Percentiles rank a stretch among this genome's conserved stretches.
These are phyloP conservation scores for Tolypocladium cylindrosporum DNA, from an alignment of 2,329 filamentous ascomycete genomes.

Conservation along the genomic window DNA sequence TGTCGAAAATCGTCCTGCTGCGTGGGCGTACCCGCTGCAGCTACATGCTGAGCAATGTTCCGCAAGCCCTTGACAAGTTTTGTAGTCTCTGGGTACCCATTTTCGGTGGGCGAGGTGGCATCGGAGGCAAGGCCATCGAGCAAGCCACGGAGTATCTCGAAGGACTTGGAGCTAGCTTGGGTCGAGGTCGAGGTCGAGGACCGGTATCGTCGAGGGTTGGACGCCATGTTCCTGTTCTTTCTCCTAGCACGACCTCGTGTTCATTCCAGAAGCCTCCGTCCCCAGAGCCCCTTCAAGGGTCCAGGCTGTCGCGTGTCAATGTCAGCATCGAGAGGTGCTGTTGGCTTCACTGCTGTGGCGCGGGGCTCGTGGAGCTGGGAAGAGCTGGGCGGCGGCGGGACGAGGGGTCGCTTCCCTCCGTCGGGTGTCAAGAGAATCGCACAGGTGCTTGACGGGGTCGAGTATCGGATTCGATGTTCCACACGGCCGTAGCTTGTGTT, in stretches of 20 bases:
- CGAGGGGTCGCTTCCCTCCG: neutral
- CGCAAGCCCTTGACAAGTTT: slow-evolving; percentile 47
- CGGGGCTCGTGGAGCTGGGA: slow-evolving; percentile 12
- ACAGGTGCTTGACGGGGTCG: neutral
- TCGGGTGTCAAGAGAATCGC: neutral
- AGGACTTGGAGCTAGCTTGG: slow-evolving; percentile 50
- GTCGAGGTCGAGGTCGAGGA: slow-evolving; percentile 55
- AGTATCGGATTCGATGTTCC: neutral
- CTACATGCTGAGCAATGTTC: slow-evolving; percentile 54
- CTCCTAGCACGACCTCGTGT: slow-evolving; percentile 8
- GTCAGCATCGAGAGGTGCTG: slow-evolving; percentile 23
- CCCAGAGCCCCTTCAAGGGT: slow-evolving; percentile 27
- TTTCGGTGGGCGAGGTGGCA: slow-evolving; percentile 19
- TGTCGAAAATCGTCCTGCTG: slow-evolving; percentile 76
- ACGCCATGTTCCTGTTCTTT: slow-evolving; percentile 33
- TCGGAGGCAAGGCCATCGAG: slow-evolving; percentile 35
- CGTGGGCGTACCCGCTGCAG: slow-evolving; percentile 35
- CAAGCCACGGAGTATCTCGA: slow-evolving; percentile 46
- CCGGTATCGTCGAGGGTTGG: slow-evolving; percentile 46
- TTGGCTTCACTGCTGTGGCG: slow-evolving; percentile 13
- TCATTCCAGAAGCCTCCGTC: slow-evolving; percentile 11
- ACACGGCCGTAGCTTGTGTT: neutral
- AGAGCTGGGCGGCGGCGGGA: neutral
- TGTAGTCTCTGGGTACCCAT: slow-evolving; percentile 37
- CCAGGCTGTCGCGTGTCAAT: slow-evolving; percentile 19